A percentile compares a stretch with the other conserved stretches of the same genome.
Evolutionary conservation across 2,329 filamentous ascomycete species (phyloP).

Genomic region (Coniosporium uncinatum): DNA sequence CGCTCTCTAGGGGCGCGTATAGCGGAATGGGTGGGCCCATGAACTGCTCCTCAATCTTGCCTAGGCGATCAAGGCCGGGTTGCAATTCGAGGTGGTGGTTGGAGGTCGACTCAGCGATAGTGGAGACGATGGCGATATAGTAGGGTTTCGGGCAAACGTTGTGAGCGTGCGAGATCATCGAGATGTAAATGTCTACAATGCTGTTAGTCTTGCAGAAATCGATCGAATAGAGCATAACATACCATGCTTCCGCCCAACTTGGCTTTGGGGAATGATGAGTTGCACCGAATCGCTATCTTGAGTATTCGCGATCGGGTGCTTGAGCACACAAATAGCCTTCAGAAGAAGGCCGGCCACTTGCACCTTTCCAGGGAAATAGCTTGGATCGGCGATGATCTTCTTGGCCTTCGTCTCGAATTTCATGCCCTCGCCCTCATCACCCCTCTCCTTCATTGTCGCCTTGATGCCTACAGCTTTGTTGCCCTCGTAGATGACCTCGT

Average conservation of each 20-base stretch:
- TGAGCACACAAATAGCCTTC: conserved; percentile 95
- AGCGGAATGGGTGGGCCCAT: conserved; percentile 90
- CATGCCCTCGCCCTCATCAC: conserved; percentile 69
- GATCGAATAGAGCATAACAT: conserved; percentile 23
- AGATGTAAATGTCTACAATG: conserved; percentile 83
- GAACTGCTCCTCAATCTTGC: conserved; percentile 94
- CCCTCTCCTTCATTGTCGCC: conserved; percentile 89
- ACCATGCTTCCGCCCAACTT: conserved; percentile 97
- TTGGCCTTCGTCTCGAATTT: conserved; percentile 95
- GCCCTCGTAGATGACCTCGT: conserved; percentile 82
- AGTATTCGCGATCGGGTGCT: conserved; percentile 89
- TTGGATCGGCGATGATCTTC: conserved; percentile 94
- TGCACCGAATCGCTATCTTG: conserved; percentile 86
- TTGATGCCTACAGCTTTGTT: conserved; percentile 92
- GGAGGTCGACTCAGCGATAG: conserved; percentile 84
- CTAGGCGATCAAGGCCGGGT: conserved; percentile 86
- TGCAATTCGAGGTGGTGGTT: conserved; percentile 97
- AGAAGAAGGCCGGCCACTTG: conserved; percentile 85
- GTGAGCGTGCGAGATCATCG: conserved; percentile 91
- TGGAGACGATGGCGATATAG: conserved; percentile 98
- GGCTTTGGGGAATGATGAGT: conserved; percentile 96
- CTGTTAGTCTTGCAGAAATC: conserved; percentile 6
- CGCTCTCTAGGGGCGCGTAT: conserved; percentile 84
- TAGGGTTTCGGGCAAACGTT: conserved; percentile 99
- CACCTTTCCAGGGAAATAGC: conserved; percentile 91